A percentile compares a stretch with the other conserved stretches of the same genome.
Conservation (phyloP, 2,329 filamentous ascomycete species). For the Aspergillus nomiae region DNA sequence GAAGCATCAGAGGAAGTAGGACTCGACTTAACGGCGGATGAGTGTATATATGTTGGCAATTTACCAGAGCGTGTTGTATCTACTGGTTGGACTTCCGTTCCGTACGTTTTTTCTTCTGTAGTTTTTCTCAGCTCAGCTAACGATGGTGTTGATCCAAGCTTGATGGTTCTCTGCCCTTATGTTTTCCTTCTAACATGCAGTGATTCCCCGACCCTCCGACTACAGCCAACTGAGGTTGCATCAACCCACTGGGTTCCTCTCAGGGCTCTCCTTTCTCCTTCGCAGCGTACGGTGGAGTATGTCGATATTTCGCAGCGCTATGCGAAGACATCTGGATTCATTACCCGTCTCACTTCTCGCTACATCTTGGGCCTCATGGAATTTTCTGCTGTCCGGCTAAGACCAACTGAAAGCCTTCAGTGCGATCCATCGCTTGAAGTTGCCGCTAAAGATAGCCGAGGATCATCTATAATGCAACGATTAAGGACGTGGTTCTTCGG, state of each 20-base stretch:
- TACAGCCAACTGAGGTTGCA: constrained; percentile 70
- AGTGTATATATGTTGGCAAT: constrained; percentile 58
- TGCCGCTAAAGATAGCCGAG: constrained; percentile 38
- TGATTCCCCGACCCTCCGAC: constrained; percentile 56
- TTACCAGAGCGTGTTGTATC: constrained; percentile 67
- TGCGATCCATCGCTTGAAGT: constrained; percentile 57
- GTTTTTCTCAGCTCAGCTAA: background rate
- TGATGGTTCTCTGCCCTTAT: constrained; percentile 71
- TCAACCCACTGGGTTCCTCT: constrained; percentile 71
- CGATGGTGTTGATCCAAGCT: constrained; percentile 39
- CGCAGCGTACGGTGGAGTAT: constrained; percentile 62
- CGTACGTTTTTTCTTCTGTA: constrained; percentile 40
- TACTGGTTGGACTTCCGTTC: constrained; percentile 66
- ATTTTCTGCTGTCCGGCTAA: constrained; percentile 65
- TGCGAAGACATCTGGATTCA: constrained; percentile 56
- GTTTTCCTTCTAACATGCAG: constrained; percentile 64
- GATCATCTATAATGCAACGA: constrained; percentile 22
- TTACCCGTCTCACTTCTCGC: constrained; percentile 58
- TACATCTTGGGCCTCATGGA: constrained; percentile 66
- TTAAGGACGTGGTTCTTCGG: constrained; percentile 31
- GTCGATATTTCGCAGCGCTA: constrained; percentile 66
- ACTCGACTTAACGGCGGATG: constrained; percentile 55
- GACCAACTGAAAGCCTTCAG: constrained; percentile 63
- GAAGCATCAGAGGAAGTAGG: constrained; percentile 70
- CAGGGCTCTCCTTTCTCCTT: constrained; percentile 60